Percentiles rank a stretch among this genome's conserved stretches.
phyloP scores from a whole-genome alignment of 23 red algal species.

The Gracilaria caudata region DNA sequence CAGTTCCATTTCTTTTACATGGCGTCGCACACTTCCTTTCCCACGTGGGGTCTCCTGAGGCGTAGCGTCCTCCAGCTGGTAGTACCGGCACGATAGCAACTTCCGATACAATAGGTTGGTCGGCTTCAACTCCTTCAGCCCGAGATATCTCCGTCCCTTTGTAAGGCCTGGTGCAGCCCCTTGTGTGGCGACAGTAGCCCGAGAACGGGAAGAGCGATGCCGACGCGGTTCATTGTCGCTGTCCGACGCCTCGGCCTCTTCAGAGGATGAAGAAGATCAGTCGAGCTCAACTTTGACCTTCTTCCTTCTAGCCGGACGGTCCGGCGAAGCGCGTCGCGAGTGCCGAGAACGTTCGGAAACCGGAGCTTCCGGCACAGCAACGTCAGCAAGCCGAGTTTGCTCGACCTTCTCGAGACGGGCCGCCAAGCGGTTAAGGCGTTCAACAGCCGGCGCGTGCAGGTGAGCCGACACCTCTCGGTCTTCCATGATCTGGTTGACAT shows the following conservation, averaged over 20 bases:
- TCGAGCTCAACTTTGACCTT: background rate
- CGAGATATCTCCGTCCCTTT: background rate
- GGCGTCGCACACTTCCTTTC: too few species aligned
- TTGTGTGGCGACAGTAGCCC: background rate
- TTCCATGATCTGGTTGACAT: background rate
- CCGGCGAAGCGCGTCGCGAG: background rate
- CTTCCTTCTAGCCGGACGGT: background rate
- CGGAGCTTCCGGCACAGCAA: background rate
- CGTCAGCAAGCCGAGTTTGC: background rate
- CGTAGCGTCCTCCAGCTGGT: background rate
- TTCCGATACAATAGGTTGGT: constrained; percentile 5
- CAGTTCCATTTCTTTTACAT: too few species aligned
- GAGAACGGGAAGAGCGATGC: background rate
- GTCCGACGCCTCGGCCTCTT: background rate
- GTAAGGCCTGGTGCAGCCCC: background rate
- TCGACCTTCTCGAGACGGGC: background rate
- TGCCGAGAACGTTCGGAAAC: background rate
- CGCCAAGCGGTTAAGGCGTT: background rate
- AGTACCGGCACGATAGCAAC: background rate
- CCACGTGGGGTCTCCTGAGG: background rate
- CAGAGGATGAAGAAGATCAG: background rate
- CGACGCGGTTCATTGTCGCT: background rate
- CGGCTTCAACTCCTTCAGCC: constrained; percentile 8
- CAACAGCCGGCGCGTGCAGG: background rate
- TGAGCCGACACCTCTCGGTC: background rate